phyloP scores from a whole-genome alignment of 2,329 filamentous ascomycete genomes.

The Trichoderma oligosporum region DNA sequence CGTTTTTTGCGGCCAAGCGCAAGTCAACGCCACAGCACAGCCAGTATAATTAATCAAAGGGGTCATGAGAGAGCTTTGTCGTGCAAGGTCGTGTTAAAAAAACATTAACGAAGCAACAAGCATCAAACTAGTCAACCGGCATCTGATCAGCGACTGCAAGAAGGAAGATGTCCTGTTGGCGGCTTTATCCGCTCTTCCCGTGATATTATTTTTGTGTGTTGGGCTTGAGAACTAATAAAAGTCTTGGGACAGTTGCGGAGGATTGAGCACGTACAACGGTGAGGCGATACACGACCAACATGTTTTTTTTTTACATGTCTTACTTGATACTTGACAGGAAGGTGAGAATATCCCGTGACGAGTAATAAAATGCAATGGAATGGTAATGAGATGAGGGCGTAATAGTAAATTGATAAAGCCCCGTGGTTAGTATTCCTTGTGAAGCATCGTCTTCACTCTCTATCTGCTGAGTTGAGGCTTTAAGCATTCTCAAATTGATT shows the following conservation, averaged over 20 bases:
- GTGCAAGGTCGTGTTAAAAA: no score
- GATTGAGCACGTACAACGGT: neutral
- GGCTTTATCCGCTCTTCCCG: slow-evolving; percentile 17
- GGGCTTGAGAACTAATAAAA: slow-evolving; percentile 14
- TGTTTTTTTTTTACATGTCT: no score
- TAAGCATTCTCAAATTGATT: no score
- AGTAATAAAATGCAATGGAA: no score
- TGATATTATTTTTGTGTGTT: slow-evolving; percentile 2
- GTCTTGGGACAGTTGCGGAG: no score
- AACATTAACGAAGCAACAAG: neutral
- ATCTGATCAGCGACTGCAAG: neutral
- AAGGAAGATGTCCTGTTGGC: slow-evolving; percentile 11
- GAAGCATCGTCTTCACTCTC: no score
- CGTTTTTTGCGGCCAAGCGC: slow-evolving; percentile 15
- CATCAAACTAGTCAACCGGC: slow-evolving; percentile 4
- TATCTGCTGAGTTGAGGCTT: no score
- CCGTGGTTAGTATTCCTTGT: no score
- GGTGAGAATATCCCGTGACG: neutral
- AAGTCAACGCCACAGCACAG: slow-evolving; percentile 12
- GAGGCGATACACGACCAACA: slow-evolving; percentile 2
- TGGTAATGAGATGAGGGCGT: no score
- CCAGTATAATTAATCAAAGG: neutral
- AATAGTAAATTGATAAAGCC: no score
- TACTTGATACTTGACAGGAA: neutral
- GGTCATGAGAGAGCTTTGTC: neutral